Evolutionary conservation across 208 protist species (phyloP), one percentile per base, ranked within the genome.

Genomic region (Strigomonas culicis): DNA sequence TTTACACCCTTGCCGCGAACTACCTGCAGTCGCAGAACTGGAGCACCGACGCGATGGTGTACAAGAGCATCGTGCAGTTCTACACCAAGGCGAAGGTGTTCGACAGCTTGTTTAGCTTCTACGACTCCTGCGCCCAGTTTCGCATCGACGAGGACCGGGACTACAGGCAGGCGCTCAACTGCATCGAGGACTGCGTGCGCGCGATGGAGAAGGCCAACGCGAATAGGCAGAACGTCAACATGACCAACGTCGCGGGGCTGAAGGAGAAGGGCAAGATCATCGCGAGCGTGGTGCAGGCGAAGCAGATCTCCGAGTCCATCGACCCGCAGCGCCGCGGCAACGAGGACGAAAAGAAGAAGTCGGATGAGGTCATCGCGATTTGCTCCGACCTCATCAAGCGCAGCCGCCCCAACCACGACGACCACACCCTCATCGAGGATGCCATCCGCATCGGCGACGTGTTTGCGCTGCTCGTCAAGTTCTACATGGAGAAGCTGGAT

Each of bases 91-190:
- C 96, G 2, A 98, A 98, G 63, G 95, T 93, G 19, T 96, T 79
- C 58, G 79, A 93, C 0, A 93, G 77, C 58, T 82, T 99, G 15
- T 67, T 86, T 31, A 76, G 69, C 24, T 99, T 98, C 65, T 98
- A 88, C 73, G 95, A 98, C 59, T 74, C 89, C 3, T 98, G 93
- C 58, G 86, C 94, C 24, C 94, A 98, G 73, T 39, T 98, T 36
- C 93, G 98, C 44, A 98, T 99, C 59, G 97, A 99, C 65, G 97
- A 98, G 65, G 91, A 97, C 77, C 83, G 95, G 25, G 88, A 98
- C 79, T 99, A 99, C 77, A 79, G 86, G 13, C 95, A 94, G 59
- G 97, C 94, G 15, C 84, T 97, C 63, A 66, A 63, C 31, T 79
- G 82, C n/a, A 21, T 98, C 49, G 76, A 92, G 68, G 93, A 98